phyloP scores from a whole-genome alignment of 257 asterid species.

The Solanum rostratum region DNA sequence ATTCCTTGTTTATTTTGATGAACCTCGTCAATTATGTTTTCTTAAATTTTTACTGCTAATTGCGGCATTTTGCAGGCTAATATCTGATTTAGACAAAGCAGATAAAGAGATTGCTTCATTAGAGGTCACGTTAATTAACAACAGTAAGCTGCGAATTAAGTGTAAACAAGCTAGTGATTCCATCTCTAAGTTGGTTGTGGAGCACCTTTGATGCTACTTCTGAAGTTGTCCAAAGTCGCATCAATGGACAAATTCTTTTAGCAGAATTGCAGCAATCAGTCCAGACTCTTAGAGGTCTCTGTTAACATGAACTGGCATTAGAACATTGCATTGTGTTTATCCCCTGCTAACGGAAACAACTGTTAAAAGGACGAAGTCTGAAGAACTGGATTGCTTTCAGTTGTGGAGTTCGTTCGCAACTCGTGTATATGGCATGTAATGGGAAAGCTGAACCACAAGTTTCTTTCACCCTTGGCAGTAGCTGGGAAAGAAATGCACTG shows the following conservation, averaged over 20 bases:
- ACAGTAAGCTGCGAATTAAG: neutral
- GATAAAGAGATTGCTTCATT: neutral
- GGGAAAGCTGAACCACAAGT: neutral
- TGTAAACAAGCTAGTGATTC: neutral
- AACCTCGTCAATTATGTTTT: neutral
- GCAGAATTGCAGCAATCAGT: neutral
- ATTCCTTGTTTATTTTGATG: neutral
- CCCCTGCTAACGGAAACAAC: neutral
- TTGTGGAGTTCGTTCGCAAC: neutral
- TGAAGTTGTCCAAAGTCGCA: neutral
- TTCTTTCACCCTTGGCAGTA: neutral
- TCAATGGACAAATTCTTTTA: neutral
- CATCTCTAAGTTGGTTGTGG: conserved; percentile 2
- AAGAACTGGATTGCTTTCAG: neutral
- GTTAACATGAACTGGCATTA: neutral
- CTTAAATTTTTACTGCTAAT: neutral
- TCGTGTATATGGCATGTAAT: neutral
- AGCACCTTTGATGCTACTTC: conserved; percentile 3
- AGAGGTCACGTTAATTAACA: neutral
- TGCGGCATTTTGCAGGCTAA: neutral
- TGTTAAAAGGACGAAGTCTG: neutral
- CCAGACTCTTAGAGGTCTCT: neutral
- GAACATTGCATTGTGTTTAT: neutral
- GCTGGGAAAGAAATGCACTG: too few relatives aligned
- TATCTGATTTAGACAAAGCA: neutral